These are phyloP conservation scores for Venturia nashicola DNA, from an alignment of 2,329 filamentous ascomycete species.

Conservation along the genomic window DNA sequence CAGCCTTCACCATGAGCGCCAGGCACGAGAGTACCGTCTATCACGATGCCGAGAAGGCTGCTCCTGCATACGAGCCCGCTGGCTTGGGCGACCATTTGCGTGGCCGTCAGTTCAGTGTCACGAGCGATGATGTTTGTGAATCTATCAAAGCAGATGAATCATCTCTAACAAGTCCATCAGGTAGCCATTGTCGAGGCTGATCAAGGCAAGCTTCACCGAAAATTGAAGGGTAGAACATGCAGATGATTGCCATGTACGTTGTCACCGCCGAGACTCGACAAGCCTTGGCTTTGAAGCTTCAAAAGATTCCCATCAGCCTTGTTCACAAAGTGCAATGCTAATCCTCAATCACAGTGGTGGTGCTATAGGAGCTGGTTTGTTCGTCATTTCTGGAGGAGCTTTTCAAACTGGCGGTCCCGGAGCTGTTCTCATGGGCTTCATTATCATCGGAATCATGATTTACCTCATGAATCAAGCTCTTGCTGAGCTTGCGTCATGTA, in stretches of 20 bases:
- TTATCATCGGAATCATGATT: conserved; percentile 35
- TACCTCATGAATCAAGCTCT: conserved; percentile 12
- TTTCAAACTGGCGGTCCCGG: conserved; percentile 10
- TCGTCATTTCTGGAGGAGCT: conserved; percentile 22
- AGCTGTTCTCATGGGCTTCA: conserved; percentile 28
- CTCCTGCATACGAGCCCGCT: not conserved
- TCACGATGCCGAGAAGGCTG: conserved; percentile 2
- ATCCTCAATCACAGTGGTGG: conserved; percentile 4
- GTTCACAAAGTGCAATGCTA: not conserved
- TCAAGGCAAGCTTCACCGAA: conserved; percentile 8
- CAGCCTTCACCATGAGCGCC: not conserved
- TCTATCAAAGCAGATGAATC: not conserved
- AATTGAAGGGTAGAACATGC: conserved; percentile 11
- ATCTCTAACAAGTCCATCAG: not conserved
- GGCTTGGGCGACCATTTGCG: not conserved
- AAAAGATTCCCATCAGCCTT: not conserved
- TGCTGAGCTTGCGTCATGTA: conserved; percentile 14
- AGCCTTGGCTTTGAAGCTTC: not conserved
- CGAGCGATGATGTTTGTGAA: not conserved
- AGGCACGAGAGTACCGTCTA: not conserved
- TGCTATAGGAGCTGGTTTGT: conserved; percentile 26
- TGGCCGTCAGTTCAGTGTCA: conserved; percentile 4
- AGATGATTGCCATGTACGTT: conserved; percentile 12
- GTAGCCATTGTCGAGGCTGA: conserved; percentile 4
- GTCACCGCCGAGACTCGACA: not conserved